Evolutionary conservation across 2,329 filamentous ascomycete genomes (phyloP).

Genomic region (Byssothecium circinans): DNA sequence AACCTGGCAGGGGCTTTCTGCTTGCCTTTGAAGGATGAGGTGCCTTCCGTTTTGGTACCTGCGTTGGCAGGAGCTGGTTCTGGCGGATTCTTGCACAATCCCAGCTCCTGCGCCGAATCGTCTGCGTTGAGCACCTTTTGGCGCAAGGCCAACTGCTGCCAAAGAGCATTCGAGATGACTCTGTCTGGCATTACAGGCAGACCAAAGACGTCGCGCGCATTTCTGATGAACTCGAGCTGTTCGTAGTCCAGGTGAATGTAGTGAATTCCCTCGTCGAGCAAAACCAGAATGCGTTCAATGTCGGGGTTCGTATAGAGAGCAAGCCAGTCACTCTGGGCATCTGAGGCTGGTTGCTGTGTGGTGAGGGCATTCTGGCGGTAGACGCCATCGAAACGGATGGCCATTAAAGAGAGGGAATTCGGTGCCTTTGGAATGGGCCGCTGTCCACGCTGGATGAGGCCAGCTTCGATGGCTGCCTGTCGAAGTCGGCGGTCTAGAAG

Average conservation of each 20-base stretch:
- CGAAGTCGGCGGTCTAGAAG: conserved; percentile 56
- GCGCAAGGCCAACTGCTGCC: conserved; percentile 60
- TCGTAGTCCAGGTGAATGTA: conserved; percentile 63
- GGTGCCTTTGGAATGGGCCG: conserved; percentile 51
- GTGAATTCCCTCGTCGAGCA: conserved; percentile 62
- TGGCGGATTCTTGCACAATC: conserved; percentile 50
- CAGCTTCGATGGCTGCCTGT: conserved; percentile 51
- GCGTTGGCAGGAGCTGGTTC: conserved; percentile 29
- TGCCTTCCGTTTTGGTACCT: conserved; percentile 24
- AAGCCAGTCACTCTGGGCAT: conserved; percentile 53
- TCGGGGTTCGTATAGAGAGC: conserved; percentile 57
- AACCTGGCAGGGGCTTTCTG: conserved; percentile 31
- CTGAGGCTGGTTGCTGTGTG: conserved; percentile 42
- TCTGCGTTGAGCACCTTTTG: conserved; percentile 58
- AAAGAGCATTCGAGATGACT: conserved; percentile 58
- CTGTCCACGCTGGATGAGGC: conserved; percentile 50
- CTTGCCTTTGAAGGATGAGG: conserved; percentile 48
- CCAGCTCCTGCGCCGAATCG: conserved; percentile 56
- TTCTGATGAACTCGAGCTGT: conserved; percentile 58
- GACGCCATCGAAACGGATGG: conserved; percentile 56
- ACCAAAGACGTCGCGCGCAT: conserved; percentile 55
- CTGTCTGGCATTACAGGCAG: conserved; percentile 58
- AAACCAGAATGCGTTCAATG: conserved; percentile 57
- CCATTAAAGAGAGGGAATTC: conserved; percentile 51
- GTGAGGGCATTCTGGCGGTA: conserved; percentile 51